phyloP scores from a whole-genome alignment of 2,329 filamentous ascomycete species.

The Escovopsis sp. region DNA sequence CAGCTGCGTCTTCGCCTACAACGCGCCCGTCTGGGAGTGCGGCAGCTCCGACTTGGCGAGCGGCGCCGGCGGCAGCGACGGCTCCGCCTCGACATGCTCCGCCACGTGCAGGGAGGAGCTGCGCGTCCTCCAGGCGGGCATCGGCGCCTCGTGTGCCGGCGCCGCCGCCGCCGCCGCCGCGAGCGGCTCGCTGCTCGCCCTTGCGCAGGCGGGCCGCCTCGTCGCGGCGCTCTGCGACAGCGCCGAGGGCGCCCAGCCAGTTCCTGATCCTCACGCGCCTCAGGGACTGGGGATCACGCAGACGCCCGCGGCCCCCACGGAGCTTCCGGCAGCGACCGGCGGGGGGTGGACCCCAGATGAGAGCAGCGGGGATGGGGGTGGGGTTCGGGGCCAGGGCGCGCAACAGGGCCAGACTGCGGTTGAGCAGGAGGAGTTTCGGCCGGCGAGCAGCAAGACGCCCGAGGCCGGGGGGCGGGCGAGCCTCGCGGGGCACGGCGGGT shows the following conservation, averaged over 20 bases:
- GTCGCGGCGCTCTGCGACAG: slow-evolving; percentile 20
- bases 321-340: background rate
- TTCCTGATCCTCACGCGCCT: slow-evolving; percentile 1
- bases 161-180: slow-evolving; percentile 11
- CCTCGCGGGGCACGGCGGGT: too few species aligned
- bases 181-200: slow-evolving; percentile 20
- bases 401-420: too few species aligned
- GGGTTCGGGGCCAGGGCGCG: too few species aligned
- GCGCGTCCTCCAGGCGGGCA: slow-evolving; percentile 12
- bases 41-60: slow-evolving; percentile 19
- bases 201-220: slow-evolving; percentile 22
- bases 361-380: too few species aligned
- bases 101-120: slow-evolving; percentile 19
- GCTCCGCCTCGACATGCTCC: slow-evolving; percentile 19
- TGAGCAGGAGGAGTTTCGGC: too few species aligned
- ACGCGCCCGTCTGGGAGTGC: slow-evolving; percentile 25
- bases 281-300: background rate
- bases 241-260: background rate
- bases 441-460: too few species aligned
- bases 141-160: slow-evolving; percentile 14
- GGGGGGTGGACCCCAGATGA: too few species aligned
- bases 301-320: background rate
- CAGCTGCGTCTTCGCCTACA: slow-evolving; percentile 27
- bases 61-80: slow-evolving; percentile 11
- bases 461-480: too few species aligned